phyloP scores from a whole-genome alignment of 805 yeast genomes.

The Pichia insulana region DNA sequence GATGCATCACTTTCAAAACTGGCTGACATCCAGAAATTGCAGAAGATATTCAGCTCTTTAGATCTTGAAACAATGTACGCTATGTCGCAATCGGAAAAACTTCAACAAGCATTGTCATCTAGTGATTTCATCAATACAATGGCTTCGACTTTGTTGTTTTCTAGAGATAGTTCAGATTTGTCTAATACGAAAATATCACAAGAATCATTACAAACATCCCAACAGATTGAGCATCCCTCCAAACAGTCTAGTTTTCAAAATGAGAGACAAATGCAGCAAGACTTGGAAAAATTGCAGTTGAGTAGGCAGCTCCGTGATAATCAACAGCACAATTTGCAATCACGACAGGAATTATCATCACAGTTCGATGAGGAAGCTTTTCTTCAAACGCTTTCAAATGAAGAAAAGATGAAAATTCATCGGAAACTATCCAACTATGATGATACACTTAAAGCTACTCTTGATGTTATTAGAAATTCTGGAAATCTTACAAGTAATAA shows the following conservation, averaged over 20 bases:
- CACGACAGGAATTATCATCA: background rate
- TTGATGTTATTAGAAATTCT: slow-evolving; percentile 13
- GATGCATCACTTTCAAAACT: background rate
- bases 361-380: background rate
- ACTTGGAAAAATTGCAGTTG: too few species aligned
- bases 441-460: slow-evolving; percentile 15
- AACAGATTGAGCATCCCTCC: too few species aligned
- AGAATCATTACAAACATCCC: too few species aligned
- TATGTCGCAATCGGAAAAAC: slow-evolving; percentile 15
- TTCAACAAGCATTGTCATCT: slow-evolving; percentile 13
- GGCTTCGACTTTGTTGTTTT: slow-evolving; percentile 1
- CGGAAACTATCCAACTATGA: slow-evolving; percentile 15
- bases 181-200: too few species aligned
- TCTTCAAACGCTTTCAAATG: background rate
- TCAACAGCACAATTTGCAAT: background rate
- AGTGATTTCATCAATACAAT: slow-evolving; percentile 12
- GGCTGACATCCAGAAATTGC: slow-evolving; percentile 8
- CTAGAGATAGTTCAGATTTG: background rate
- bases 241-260: too few species aligned
- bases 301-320: too few species aligned
- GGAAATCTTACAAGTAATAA: slow-evolving; percentile 10
- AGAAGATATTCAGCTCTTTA: slow-evolving; percentile 4
- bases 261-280: too few species aligned
- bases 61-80: slow-evolving; percentile 7
- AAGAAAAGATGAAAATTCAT: slow-evolving; percentile 13